Base-by-base conservation (phyloP, 495 filamentous ascomycete species). In the Aspergillus heteromorphus region DNA sequence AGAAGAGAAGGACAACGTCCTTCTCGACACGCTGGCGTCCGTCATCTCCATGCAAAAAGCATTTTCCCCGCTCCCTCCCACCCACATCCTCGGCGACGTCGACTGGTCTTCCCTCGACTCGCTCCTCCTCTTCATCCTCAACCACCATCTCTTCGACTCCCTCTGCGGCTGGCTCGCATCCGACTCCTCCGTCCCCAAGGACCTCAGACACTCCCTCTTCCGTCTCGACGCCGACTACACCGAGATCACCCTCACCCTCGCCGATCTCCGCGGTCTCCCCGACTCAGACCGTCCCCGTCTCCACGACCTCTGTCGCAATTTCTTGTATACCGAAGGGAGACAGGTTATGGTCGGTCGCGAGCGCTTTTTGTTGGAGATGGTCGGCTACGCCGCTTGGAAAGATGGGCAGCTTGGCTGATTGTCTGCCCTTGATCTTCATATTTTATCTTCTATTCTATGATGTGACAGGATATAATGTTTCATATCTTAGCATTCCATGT, bases 301-400 rank as follows among this genome's bases (percentile, higher is more conserved):
- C 4, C 40, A 64, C 0, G 51, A 66, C 3, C 53, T 72, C 7
- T 68, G 68, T 25, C 54, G 62, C 6, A 19, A 31, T 1, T 72
- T 73, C 18, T 29, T 79, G 11, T 45, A 52, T 16, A 60, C 60
- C 0, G 65, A 56, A 2, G 73, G 67, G 3, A 56, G 59, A 2
- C 38, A 40, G 3, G 43, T 67, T 2, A 69, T 80, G 45, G 59
- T 64, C 19, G 63, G 72, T 53, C 68, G 75, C 19, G 71, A 80
- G 55, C 65, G 74, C 16, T 68, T 74, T 60, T 55, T 78, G 0
- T 56, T 80, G 0, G 75, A 80, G 54, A 25, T 73, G 45, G 49
- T 67, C 2, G 67, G 65, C 6, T 67, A 47, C 23, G n/a, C 43
- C 11, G 27, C 27, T 21, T 47, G 43, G 43, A 47, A 47, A 29